Evolutionary conservation across 257 asterid species (phyloP), one percentile per base, ranked within the genome.

Genomic region (Fraxinus quadrangulata): DNA sequence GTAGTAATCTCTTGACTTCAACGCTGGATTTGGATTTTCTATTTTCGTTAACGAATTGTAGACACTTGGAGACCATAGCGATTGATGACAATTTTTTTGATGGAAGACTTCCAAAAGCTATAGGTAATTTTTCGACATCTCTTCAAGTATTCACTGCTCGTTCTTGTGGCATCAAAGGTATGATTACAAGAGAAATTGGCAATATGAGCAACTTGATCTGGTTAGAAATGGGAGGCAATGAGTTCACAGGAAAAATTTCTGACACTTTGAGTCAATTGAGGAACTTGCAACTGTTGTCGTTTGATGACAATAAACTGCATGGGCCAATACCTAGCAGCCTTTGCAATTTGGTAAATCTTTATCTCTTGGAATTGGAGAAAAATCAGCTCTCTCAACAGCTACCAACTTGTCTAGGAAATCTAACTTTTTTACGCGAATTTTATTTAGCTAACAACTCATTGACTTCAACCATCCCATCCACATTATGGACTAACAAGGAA

Each of bases 201-300:
- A 80, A 80, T 39, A 54, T 80, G 61, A 80, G 77, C 49, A 80
- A 70, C 42, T 36, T 75, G 49, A 19, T 21, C 13, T 17, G 51
- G 73, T 34, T 80, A 13, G 16, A 19, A 14, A 26, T 80, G 34
- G 68, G 37, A 17, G 1, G 21, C 1, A 80, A 80, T 59, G 33
- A 75, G 21, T 30, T 75, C 12, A 59, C 24, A 3, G 83, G 80
- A 6, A 14, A 33, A 3, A 70, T 80, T 30, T 69, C 77, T 13
- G n/a, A 23, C 5, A 28, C 78, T 13, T 42, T 80, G 16, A 66
- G 76, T 17, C 34, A 68, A 16, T 37, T 74, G 49, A 51, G 4
- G 16, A 74, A 56, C n/a, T 26, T 79, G 36, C 72, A 74, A 74
- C 24, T 0, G 34, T 17, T 79, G 5, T 5, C 3, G 2, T 24